Percentiles rank a stretch among this genome's conserved stretches.
Conservation (phyloP, 306 rosid genomes). For the Cicer pinnatifidum region DNA sequence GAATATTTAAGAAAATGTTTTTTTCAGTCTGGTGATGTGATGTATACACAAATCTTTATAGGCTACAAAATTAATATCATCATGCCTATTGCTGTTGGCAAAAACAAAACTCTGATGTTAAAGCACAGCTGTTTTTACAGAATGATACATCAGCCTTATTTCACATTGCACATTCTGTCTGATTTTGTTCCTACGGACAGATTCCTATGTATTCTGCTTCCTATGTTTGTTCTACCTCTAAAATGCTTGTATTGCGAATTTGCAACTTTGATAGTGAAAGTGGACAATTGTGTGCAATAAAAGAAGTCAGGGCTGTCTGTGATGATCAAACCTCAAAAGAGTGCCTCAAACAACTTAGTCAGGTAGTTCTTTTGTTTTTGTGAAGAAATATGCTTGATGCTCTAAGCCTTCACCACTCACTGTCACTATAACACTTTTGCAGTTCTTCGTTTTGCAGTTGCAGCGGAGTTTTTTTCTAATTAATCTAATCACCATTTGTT, state of each 20-base stretch:
- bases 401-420: conserved; percentile 31
- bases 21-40: conserved; percentile 26
- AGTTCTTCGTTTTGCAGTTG: conserved; percentile 21
- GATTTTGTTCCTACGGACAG: conserved; percentile 39
- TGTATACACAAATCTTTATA: conserved; percentile 4
- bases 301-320: conserved; percentile 83
- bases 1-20: conserved; percentile 15
- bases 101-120: conserved; percentile 11
- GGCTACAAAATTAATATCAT: conserved; percentile 33
- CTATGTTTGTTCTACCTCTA: conserved; percentile 44
- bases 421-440: conserved; percentile 7
- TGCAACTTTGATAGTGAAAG: conserved; percentile 68
- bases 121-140: conserved; percentile 32
- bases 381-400: conserved; percentile 15
- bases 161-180: conserved; percentile 21
- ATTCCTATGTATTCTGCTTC: conserved; percentile 34
- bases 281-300: conserved; percentile 97
- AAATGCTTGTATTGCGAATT: conserved; percentile 47
- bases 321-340: conserved; percentile 89
- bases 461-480: conserved; percentile 22
- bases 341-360: conserved; percentile 94
- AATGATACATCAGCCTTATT: conserved; percentile 32
- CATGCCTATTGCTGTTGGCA: background rate
- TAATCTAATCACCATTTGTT: conserved; percentile 8
- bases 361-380: conserved; percentile 57